These are phyloP conservation scores for Ogataea populi-albae DNA, from an alignment of 805 yeast genomes.

Conservation along the genomic window DNA sequence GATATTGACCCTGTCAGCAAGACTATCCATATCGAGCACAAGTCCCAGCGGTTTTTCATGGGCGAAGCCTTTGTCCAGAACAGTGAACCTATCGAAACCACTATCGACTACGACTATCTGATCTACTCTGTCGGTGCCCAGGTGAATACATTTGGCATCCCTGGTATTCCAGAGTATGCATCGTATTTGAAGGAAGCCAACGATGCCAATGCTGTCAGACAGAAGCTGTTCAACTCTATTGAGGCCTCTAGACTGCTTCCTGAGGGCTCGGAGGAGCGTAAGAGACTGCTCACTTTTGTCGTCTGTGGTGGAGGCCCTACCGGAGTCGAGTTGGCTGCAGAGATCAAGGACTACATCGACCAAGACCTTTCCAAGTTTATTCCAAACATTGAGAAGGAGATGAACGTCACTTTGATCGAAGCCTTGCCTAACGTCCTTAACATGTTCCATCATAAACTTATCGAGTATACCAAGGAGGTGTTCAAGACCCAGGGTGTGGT, in stretches of 20 bases:
- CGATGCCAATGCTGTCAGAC: constrained; percentile 80
- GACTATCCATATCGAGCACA: constrained; percentile 57
- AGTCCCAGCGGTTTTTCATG: constrained; percentile 47
- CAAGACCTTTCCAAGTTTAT: constrained; percentile 87
- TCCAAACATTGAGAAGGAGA: constrained; percentile 77
- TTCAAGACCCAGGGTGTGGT: constrained; percentile 65
- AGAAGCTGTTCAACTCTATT: constrained; percentile 76
- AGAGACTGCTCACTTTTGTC: constrained; percentile 77
- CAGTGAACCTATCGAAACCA: constrained; percentile 41
- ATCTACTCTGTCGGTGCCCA: constrained; percentile 93
- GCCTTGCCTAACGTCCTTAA: constrained; percentile 85
- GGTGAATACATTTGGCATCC: constrained; percentile 89
- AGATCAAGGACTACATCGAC: constrained; percentile 87
- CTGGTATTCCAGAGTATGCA: constrained; percentile 86
- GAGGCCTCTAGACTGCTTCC: constrained; percentile 84
- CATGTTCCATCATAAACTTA: constrained; percentile 64
- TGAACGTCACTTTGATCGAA: constrained; percentile 80
- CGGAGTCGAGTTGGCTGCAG: constrained; percentile 96
- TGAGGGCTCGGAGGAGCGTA: constrained; percentile 67
- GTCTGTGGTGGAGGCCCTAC: constrained; percentile 99
- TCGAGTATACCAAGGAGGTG: constrained; percentile 75
- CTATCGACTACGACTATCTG: constrained; percentile 69
- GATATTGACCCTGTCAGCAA: constrained; percentile 73
- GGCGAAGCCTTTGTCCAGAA: constrained; percentile 49
- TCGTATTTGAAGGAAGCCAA: constrained; percentile 84